Base-by-base conservation (phyloP, 129 eudicot species). In the Mikania micrantha region DNA sequence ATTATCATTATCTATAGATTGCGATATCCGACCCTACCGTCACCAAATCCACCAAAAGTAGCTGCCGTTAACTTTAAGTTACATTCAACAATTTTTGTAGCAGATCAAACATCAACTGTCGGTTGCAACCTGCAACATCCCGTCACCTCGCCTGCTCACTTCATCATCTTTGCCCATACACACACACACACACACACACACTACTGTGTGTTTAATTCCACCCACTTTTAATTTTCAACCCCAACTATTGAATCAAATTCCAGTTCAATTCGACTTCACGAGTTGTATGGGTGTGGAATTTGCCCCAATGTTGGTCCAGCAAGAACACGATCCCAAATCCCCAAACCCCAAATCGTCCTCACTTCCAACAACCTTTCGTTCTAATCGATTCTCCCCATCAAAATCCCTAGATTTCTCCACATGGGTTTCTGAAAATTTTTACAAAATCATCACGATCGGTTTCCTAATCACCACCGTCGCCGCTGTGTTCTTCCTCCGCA, bases 331-430 rank as follows among this genome's bases (percentile, higher is more conserved):
- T 42, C 16, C 74, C 58, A 88, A 85, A 39, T 68, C 84, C 73
- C 79, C 71, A 63, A 74, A 66, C 64, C 67, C 78, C 53, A 69
- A 74, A 69, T 56, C 72, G 45, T 66, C 77, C 41, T 56, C 82
- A 32, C 36, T 62, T 5, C 72, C 75, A 47, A 71, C 81, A 5
- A 69, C 81, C 47, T 60, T 70, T n/a, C 89, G 62, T 48, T 5
- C 78, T 7, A 49, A 53, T 65, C 82, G 88, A 15, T 76, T 67
- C 41, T 69, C 70, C 9, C 66, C 72, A 13, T 50, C 90, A 27
- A 92, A 92, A 75, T 78, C 77, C 50, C 91, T 88, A 2, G 95
- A 92, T 80, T 88, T 85, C 41, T 78, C 95, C 67, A 83, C 98
- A 68, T 85, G 96, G 96, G 82, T 80, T 7, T 84, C 85, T 44